Percentiles rank a stretch among this genome's conserved stretches.
phyloP scores from a whole-genome alignment of 495 filamentous ascomycete species.

The Neurospora intermedia region DNA sequence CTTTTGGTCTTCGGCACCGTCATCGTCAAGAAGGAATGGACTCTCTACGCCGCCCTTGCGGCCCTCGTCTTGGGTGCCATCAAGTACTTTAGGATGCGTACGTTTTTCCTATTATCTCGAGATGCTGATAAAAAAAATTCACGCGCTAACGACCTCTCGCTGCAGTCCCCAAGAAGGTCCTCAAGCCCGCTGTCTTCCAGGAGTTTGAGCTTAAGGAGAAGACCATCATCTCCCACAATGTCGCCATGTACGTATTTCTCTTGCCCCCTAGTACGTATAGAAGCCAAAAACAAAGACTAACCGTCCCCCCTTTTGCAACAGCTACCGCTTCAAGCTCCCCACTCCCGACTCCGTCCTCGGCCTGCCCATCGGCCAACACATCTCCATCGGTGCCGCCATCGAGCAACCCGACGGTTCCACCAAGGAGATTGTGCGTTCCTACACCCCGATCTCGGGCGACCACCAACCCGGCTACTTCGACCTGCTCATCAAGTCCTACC shows the following conservation, averaged over 20 bases:
- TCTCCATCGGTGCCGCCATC: constrained; percentile 80
- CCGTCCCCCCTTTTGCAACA: constrained; percentile 19
- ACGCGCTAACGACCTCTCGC: constrained; percentile 10
- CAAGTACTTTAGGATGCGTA: constrained; percentile 55
- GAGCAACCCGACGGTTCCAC: constrained; percentile 49
- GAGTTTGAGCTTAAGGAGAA: constrained; percentile 84
- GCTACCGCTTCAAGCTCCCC: constrained; percentile 85
- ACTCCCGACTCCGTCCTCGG: constrained; percentile 70
- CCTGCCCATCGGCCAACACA: constrained; percentile 96
- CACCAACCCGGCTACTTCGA: constrained; percentile 90
- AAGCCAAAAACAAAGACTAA: neutral
- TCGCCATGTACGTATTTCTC: constrained; percentile 58
- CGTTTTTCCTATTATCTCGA: constrained; percentile 1
- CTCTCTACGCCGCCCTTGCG: constrained; percentile 56
- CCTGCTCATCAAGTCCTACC: constrained; percentile 94
- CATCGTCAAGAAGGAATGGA: constrained; percentile 69
- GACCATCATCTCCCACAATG: constrained; percentile 90
- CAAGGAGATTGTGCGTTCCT: constrained; percentile 89
- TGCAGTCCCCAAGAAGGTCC: constrained; percentile 62
- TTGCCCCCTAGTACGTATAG: neutral
- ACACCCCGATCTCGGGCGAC: constrained; percentile 93
- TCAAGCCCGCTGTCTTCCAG: constrained; percentile 82
- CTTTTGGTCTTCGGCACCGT: constrained; percentile 65
- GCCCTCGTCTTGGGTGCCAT: constrained; percentile 49
- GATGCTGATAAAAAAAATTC: constrained; percentile 5